A percentile compares a stretch with the other conserved stretches of the same genome.
These are phyloP conservation scores for Kluyveromyces sp. DNA, from an alignment of 1,139 yeast genomes.

Conservation along the genomic window DNA sequence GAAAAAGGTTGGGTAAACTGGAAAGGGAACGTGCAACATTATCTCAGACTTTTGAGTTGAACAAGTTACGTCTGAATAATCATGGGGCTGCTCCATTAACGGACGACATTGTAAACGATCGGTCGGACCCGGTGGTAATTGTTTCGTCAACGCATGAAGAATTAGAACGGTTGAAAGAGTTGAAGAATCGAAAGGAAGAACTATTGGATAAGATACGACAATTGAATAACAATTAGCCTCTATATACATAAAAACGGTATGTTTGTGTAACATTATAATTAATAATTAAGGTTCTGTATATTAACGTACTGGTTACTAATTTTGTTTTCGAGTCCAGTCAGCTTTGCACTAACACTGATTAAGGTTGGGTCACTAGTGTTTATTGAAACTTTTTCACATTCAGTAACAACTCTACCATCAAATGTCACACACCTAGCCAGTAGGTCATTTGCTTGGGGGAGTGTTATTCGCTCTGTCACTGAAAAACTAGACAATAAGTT, in stretches of 20 bases:
- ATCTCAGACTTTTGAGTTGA: conserved; percentile 31
- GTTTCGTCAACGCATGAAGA: conserved; percentile 32
- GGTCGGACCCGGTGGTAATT: conserved; percentile 24
- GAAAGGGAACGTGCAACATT: conserved; percentile 30
- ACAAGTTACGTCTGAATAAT: conserved; percentile 28
- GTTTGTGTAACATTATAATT: neutral
- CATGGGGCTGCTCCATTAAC: conserved; percentile 12
- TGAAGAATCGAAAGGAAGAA: conserved; percentile 33
- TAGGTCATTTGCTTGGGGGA: conserved; percentile 30
- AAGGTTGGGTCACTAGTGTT: conserved; percentile 41
- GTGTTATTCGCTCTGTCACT: conserved; percentile 22
- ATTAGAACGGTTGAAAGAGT: conserved; percentile 30
- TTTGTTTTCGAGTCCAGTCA: conserved; percentile 31
- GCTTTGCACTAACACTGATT: conserved; percentile 37
- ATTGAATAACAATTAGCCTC: conserved; percentile 10
- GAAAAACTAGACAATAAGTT: conserved; percentile 18
- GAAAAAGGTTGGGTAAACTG: conserved; percentile 33
- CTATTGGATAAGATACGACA: conserved; percentile 28
- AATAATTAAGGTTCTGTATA: conserved; percentile 9
- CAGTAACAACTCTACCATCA: conserved; percentile 34
- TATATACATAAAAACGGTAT: conserved; percentile 15
- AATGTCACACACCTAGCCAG: conserved; percentile 34
- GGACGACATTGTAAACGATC: conserved; percentile 8
- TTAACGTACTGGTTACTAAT: conserved; percentile 32
- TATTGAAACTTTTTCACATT: conserved; percentile 34